Evolutionary conservation across 2,329 filamentous ascomycete species (phyloP), one percentile per base, ranked within the genome.

Genomic region (Fusarium clavum): DNA sequence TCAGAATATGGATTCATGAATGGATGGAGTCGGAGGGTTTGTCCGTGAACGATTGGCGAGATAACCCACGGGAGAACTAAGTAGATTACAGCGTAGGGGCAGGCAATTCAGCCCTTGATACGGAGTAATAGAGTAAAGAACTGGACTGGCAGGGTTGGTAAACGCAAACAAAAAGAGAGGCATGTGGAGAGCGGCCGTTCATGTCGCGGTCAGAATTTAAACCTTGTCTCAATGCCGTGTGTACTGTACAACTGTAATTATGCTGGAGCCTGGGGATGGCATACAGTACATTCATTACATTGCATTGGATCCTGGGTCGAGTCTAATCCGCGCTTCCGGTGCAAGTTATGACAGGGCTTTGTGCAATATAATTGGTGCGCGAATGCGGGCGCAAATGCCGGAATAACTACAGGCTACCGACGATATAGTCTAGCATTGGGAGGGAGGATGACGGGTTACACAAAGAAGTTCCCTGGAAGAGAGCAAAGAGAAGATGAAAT

Each of bases 341-440:
- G 63, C 62, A 66, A 30, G 43, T 40, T 56, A 22, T 29, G 43
- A 62, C 64, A 64, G 68, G 59, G 60, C 44, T 60, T 40, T 53
- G 16, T 16, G 20, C 22, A 10, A 58, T 62, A 30, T 24, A 27
- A 71, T 71, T 71, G 68, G 68, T 64, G 68, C 68, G 68, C 68
- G 40, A 71, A 57, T 71, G 52, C 54, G 53, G 53, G 25, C 34
- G 45, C 56, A 43, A 56, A 60, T 44, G 52, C 61, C 59, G 34
- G 56, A 53, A 46, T 52, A 57, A 44, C 38, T 61, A 53, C 46
- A 71, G 45, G 61, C 59, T 45, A 45, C 29, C 20, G 44, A 48
- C 34, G n/a, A 64, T 64, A 64, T 64, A 64, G 60, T 54, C 67
- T 58, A 24, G 68, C 67, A 67, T 67, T 55, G 41, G 52, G 66